Percentiles rank a stretch among this genome's conserved stretches.
phyloP scores from a whole-genome alignment of 305 asterid genomes.

The Withania somnifera region DNA sequence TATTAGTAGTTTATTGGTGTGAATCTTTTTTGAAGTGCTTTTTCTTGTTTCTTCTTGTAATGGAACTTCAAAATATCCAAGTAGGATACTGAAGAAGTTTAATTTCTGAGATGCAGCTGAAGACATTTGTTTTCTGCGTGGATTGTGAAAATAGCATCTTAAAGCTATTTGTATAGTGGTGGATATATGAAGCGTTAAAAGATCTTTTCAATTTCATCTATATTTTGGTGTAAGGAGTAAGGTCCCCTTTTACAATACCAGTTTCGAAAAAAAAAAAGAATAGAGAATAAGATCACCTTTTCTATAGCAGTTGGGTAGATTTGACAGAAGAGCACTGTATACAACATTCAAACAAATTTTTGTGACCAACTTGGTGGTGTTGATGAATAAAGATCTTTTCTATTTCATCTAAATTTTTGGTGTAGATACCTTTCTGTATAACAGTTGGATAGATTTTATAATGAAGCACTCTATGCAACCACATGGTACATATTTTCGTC shows the following conservation, averaged over 20 bases:
- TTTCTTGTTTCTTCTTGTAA: background rate
- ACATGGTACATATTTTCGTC: background rate
- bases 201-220: background rate
- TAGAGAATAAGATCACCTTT: background rate
- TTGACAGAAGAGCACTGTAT: background rate
- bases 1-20: background rate
- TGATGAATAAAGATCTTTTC: background rate
- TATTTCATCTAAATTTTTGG: background rate
- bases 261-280: too few species aligned
- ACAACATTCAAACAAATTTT: background rate
- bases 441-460: background rate
- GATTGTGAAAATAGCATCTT: background rate
- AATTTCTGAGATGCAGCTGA: background rate
- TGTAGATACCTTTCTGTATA: background rate
- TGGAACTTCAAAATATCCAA: background rate
- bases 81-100: background rate
- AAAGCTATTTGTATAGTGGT: background rate
- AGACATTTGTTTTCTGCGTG: background rate
- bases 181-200: background rate
- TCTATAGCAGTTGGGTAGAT: background rate
- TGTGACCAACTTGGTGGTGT: background rate
- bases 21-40: background rate
- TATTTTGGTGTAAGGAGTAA: background rate
- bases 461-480: background rate
- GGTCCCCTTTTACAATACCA: too few species aligned